These are phyloP conservation scores for Candida smagusa DNA, from an alignment of 1,139 yeast species.

Conservation along the genomic window DNA sequence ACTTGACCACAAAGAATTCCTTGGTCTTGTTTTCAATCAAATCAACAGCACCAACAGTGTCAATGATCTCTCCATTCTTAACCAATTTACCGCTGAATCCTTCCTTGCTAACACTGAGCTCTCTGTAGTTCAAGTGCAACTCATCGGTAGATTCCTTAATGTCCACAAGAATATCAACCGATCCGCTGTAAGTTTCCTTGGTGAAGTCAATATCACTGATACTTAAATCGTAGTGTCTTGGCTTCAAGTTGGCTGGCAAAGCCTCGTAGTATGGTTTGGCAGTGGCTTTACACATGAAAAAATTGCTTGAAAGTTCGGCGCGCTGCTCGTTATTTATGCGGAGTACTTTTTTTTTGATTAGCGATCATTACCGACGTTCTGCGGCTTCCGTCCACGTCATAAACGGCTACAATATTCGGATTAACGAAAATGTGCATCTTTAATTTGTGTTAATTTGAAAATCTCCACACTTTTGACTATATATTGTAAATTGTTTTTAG, in stretches of 20 bases:
- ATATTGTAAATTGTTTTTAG: no score
- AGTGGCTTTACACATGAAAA: no score
- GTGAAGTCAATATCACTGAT: conserved; percentile 33
- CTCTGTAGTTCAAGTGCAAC: conserved; percentile 43
- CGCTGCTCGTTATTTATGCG: no score
- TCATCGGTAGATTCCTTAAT: conserved; percentile 31
- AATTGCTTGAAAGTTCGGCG: no score
- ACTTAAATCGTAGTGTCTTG: conserved; percentile 42
- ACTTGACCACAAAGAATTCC: conserved; percentile 27
- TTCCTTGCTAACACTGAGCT: conserved; percentile 21
- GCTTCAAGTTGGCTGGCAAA: conserved; percentile 40
- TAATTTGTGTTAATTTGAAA: no score
- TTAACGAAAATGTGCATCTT: no score
- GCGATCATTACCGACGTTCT: no score
- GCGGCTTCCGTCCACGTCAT: no score
- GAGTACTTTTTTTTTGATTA: no score
- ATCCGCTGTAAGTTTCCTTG: conserved; percentile 38
- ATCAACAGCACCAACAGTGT: conserved; percentile 5
- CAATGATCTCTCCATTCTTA: conserved; percentile 5
- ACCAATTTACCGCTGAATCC: conserved; percentile 7
- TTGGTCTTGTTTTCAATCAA: conserved; percentile 21
- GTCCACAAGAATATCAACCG: conserved; percentile 34
- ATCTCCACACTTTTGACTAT: no score
- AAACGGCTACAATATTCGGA: no score
- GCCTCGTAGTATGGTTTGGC: conserved; percentile 30